Evolutionary conservation across 139 green algal species (phyloP).

Genomic region (Asterochloris sp.): DNA sequence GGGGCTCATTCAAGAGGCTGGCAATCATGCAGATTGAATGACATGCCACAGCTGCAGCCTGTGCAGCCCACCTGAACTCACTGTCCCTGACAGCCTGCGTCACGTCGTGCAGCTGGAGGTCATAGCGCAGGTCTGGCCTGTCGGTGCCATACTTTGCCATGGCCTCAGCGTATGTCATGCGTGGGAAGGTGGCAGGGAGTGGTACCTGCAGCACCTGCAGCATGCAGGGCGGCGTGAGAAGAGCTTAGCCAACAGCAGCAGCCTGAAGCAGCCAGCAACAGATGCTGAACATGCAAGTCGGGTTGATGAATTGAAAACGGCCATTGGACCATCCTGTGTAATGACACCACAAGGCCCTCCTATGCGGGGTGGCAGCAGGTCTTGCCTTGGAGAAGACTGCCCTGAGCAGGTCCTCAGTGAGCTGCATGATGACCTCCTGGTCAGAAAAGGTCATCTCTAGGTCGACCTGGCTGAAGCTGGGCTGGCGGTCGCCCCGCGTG

Average conservation of each 20-base stretch:
- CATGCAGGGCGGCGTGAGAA: not conserved
- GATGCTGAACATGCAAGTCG: not conserved
- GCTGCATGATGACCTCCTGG: slow-evolving; percentile 72
- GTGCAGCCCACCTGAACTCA: slow-evolving; percentile 57
- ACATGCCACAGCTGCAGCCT: not conserved
- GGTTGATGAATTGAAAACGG: not conserved
- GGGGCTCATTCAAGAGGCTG: too few relatives aligned
- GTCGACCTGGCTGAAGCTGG: slow-evolving; percentile 98
- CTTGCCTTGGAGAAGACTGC: slow-evolving; percentile 60
- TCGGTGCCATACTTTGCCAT: slow-evolving; percentile 79
- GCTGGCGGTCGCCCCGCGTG: slow-evolving; percentile 65
- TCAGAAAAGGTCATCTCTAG: slow-evolving; percentile 94
- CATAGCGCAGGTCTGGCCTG: slow-evolving; percentile 89
- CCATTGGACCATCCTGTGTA: not conserved
- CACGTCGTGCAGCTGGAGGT: slow-evolving; percentile 73
- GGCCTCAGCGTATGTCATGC: slow-evolving; percentile 90
- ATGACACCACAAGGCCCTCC: not conserved
- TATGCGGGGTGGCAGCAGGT: not conserved
- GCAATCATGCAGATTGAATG: too few relatives aligned
- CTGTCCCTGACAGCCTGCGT: slow-evolving; percentile 54
- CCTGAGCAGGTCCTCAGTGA: slow-evolving; percentile 82
- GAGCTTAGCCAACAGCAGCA: not conserved
- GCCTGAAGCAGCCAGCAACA: not conserved
- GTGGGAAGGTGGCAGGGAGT: slow-evolving; percentile 64
- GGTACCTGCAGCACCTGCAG: slow-evolving; percentile 49